phyloP scores from a whole-genome alignment of 2,329 filamentous ascomycete species.

The Ascochyta viciae-villosae region DNA sequence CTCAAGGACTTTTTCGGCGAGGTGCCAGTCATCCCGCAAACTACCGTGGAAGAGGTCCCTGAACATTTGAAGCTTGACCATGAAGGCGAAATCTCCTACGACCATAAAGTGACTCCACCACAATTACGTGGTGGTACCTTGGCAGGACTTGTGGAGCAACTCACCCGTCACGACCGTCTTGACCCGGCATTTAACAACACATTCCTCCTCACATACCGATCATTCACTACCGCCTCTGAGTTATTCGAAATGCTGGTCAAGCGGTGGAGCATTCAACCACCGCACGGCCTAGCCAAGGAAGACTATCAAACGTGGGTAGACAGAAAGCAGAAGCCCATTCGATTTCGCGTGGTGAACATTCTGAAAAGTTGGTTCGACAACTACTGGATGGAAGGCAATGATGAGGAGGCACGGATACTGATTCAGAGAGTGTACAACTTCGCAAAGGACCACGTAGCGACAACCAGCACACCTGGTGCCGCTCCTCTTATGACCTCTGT shows the following conservation, averaged over 20 bases:
- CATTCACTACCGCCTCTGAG: conserved; percentile 89
- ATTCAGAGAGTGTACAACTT: conserved; percentile 91
- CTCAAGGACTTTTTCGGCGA: conserved; percentile 61
- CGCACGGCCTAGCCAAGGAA: conserved; percentile 74
- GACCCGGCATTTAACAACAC: conserved; percentile 97
- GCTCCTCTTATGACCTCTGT: conserved; percentile 83
- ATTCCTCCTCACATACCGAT: conserved; percentile 94
- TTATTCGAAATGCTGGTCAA: conserved; percentile 92
- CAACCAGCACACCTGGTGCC: conserved; percentile 90
- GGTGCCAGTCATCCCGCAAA: conserved; percentile 55
- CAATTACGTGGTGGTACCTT: conserved; percentile 89
- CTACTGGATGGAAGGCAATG: conserved; percentile 97
- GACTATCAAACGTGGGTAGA: conserved; percentile 91
- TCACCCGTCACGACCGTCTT: conserved; percentile 93
- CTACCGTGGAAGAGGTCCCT: conserved; percentile 75
- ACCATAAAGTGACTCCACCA: conserved; percentile 77
- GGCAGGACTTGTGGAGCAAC: conserved; percentile 87
- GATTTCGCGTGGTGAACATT: conserved; percentile 96
- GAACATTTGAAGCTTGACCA: conserved; percentile 86
- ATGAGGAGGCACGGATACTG: conserved; percentile 80
- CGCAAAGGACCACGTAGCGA: conserved; percentile 88
- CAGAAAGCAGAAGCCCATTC: conserved; percentile 92
- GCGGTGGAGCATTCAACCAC: conserved; percentile 90
- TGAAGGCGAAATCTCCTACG: conserved; percentile 88
- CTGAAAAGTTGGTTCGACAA: conserved; percentile 98